Percentiles rank a stretch among this genome's conserved stretches.
Evolutionary conservation across 805 yeast species (phyloP).

Genomic region (Saccharomyces jurei): DNA sequence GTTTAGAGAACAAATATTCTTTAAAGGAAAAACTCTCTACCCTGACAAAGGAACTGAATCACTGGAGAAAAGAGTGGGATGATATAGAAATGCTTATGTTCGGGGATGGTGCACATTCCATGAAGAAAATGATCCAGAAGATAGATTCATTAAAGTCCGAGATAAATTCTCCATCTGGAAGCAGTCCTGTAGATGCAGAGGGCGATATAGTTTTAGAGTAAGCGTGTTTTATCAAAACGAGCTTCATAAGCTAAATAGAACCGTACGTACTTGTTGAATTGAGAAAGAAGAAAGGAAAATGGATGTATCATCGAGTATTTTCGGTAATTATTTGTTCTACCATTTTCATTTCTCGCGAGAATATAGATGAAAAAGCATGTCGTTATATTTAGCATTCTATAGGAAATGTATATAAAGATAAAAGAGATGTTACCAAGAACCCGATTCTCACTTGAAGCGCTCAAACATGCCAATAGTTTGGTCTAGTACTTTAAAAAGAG

Average conservation of each 20-base stretch:
- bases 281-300: neutral
- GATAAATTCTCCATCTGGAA: neutral
- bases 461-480: neutral
- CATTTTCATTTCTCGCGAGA: neutral
- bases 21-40: conserved; percentile 16
- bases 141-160: conserved; percentile 17
- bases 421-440: neutral
- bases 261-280: neutral
- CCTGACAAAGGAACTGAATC: conserved; percentile 21
- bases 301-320: neutral
- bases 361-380: neutral
- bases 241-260: neutral
- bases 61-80: conserved; percentile 28
- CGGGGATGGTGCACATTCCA: conserved; percentile 25
- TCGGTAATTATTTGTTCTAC: neutral
- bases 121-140: conserved; percentile 23
- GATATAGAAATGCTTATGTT: conserved; percentile 26
- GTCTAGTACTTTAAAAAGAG: neutral
- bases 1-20: conserved; percentile 24
- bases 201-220: conserved; percentile 4
- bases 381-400: neutral
- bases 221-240: neutral
- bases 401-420: neutral
- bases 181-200: neutral
- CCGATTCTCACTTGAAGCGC: neutral